phyloP scores from a whole-genome alignment of 192 early-diverging fungal genomes.

The Coemansia aciculifera region DNA sequence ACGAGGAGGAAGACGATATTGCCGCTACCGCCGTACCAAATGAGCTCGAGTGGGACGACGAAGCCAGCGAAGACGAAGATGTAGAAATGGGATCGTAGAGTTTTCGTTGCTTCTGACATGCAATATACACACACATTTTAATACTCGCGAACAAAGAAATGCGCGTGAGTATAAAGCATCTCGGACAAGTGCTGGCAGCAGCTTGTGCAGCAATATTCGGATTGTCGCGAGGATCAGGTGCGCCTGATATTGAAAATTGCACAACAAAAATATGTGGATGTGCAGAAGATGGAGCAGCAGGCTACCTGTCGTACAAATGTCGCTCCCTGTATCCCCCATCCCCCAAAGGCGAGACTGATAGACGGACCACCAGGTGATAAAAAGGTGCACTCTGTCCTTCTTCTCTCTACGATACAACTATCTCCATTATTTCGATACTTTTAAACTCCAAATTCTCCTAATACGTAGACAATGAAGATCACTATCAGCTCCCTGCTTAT shows the following conservation, averaged over 20 bases:
- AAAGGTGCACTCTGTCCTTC: neutral
- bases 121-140: neutral
- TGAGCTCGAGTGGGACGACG: slow-evolving; percentile 60
- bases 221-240: neutral
- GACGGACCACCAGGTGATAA: slow-evolving; percentile 5
- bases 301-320: neutral
- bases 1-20: slow-evolving; percentile 50
- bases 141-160: neutral
- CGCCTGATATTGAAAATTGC: neutral
- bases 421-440: neutral
- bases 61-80: slow-evolving; percentile 48
- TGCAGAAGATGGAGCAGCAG: neutral
- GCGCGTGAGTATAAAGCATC: neutral
- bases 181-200: neutral
- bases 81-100: slow-evolving; percentile 44
- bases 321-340: neutral
- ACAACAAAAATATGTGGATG: neutral
- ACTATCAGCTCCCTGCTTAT: slow-evolving; percentile 22
- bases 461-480: slow-evolving; percentile 34
- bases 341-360: slow-evolving; percentile 1
- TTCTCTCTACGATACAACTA: neutral
- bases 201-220: slow-evolving; percentile 1
- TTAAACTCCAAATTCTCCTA: neutral
- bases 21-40: slow-evolving; percentile 49
- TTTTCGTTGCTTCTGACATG: neutral